These are phyloP conservation scores for Rhizoclosmatium hyalinum DNA, from an alignment of 371 early-diverging fungal species.

Conservation along the genomic window DNA sequence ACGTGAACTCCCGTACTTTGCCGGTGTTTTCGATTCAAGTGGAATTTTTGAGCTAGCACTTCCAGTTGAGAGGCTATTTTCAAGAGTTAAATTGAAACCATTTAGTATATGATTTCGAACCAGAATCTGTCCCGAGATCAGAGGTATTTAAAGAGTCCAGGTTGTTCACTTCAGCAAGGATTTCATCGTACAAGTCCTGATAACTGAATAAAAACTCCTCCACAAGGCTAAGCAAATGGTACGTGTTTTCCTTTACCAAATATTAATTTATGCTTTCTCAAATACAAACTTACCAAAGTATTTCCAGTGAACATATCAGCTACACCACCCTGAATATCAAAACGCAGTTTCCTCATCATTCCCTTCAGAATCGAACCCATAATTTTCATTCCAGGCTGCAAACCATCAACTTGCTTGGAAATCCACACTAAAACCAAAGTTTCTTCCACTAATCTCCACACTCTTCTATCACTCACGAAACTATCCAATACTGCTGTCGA, in stretches of 20 bases:
- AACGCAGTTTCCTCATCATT: conserved; percentile 30
- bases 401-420: conserved; percentile 14
- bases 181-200: conserved; percentile 41
- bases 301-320: conserved; percentile 38
- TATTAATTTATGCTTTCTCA: background rate
- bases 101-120: no score
- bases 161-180: conserved; percentile 33
- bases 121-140: background rate
- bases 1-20: conserved; percentile 36
- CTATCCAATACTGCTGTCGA: conserved; percentile 31
- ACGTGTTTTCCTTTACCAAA: conserved; percentile 45
- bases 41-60: background rate
- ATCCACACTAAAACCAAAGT: conserved; percentile 36
- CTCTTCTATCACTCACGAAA: conserved; percentile 44
- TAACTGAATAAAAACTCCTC: conserved; percentile 53
- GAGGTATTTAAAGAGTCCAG: conserved; percentile 4
- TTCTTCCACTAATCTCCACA: conserved; percentile 47
- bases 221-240: conserved; percentile 38
- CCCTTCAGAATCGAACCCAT: conserved; percentile 37
- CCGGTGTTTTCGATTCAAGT: background rate
- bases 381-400: conserved; percentile 32
- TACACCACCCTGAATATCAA: conserved; percentile 39
- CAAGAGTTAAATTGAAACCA: no score
- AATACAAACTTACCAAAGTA: conserved; percentile 37
- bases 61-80: no score